Evolutionary conservation across 306 rosid species (phyloP), one percentile per base, ranked within the genome.

Genomic region (Cicer chorassanicum): DNA sequence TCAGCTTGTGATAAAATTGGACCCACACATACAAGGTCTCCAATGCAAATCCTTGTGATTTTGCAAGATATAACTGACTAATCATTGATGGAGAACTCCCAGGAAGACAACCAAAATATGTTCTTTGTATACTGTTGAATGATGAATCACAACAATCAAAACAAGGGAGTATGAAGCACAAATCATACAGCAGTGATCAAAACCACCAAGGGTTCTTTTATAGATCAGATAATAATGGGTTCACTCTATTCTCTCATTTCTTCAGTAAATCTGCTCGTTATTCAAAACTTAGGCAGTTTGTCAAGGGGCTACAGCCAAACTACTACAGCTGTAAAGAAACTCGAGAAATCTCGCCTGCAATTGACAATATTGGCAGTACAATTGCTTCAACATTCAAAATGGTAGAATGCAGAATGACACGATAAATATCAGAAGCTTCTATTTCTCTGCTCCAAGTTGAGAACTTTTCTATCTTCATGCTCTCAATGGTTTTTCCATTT

Each of bases 401-500:
- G 12, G 78, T 19, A 18, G 42, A 65, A 70, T 71, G 72, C 51
- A 60, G 72, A 64, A 44, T 67, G 42, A 24, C 68, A 53, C 12
- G 46, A 39, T 10, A 59, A 55, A 40, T 45, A 16, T 24, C 8
- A 42, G 65, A 16, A 61, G 78, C 29, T 62, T 73, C 44, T 45
- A 71, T 12, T 41, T 80, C 78, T 61, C 34, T 36, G 50, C 29
- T 72, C 59, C 41, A 43, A 65, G 56, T 41, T 44, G 50, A 50
- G 64, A 60, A 36, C 24, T 48, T 60, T 80, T 73, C 65, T 65
- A 64, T 76, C 73, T 55, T 10, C 66, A 73, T 43, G 78, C 48
- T 70, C 65, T 76, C 41, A 5, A 21, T 36, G 39, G 56, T 50
- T 63, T 72, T 75, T 74, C 74, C 48, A 44, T 76, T 81, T 80